Evolutionary conservation across 2,329 filamentous ascomycete species (phyloP).

Genomic region (Aspergillus viridinutans): DNA sequence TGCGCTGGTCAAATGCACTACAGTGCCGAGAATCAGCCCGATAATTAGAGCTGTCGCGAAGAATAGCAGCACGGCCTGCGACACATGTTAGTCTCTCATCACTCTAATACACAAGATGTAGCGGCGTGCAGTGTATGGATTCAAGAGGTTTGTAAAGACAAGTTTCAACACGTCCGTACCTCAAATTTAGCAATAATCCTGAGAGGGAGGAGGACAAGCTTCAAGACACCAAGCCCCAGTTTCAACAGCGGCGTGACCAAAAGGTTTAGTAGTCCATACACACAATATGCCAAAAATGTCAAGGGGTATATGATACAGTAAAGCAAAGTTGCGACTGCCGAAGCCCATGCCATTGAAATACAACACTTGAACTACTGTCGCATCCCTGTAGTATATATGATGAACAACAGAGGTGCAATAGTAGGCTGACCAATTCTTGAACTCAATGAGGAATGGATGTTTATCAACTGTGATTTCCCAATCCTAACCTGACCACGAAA

Average conservation of each 20-base stretch:
- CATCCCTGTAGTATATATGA: background rate
- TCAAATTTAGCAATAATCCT: constrained; percentile 52
- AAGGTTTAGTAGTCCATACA: constrained; percentile 30
- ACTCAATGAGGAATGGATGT: background rate
- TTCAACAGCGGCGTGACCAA: constrained; percentile 47
- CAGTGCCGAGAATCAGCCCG: constrained; percentile 60
- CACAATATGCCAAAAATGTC: constrained; percentile 16
- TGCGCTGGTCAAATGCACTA: constrained; percentile 55
- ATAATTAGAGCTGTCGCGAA: constrained; percentile 64
- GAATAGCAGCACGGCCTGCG: constrained; percentile 47
- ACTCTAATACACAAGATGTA: background rate
- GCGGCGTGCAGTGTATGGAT: background rate
- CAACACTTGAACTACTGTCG: background rate
- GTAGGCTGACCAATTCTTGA: background rate
- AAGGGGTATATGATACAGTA: constrained; percentile 8
- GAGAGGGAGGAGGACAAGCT: constrained; percentile 46
- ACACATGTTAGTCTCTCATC: background rate
- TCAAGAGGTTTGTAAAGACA: background rate
- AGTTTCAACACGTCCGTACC: constrained; percentile 36
- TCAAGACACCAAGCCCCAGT: constrained; percentile 41
- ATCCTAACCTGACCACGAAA: background rate
- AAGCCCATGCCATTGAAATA: constrained; percentile 10
- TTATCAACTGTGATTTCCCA: background rate
- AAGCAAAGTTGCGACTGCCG: constrained; percentile 5
- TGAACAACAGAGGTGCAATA: background rate